These are phyloP conservation scores for Trichopus zeylanicus DNA, from an alignment of 116 monocot species.

Conservation along the genomic window DNA sequence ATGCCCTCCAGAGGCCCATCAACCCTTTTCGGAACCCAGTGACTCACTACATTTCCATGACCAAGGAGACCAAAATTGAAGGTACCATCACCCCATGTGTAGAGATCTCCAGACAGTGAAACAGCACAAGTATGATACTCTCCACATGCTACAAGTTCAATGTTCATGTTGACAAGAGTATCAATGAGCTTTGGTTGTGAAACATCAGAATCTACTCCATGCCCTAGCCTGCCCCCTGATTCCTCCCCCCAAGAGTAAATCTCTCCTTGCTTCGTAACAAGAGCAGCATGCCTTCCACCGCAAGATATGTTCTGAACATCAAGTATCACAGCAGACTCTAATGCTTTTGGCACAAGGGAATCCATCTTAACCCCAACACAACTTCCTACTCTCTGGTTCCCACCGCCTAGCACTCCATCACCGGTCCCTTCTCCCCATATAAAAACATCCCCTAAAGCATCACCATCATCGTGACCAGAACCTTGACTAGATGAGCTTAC, in stretches of 20 bases:
- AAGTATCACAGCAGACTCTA: slow-evolving; percentile 90
- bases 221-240: slow-evolving; percentile 93
- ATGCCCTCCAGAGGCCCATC: slow-evolving; percentile 81
- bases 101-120: slow-evolving; percentile 81
- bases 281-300: slow-evolving; percentile 75
- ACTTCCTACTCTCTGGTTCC: slow-evolving; percentile 47
- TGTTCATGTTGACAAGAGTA: slow-evolving; percentile 67
- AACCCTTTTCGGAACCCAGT: slow-evolving; percentile 90
- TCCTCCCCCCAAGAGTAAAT: slow-evolving; percentile 96
- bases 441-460: slow-evolving; percentile 95
- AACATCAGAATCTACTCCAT: slow-evolving; percentile 86
- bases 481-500: slow-evolving; percentile 99
- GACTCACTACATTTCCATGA: slow-evolving; percentile 72
- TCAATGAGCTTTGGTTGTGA: slow-evolving; percentile 91
- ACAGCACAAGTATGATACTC: slow-evolving; percentile 94
- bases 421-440: slow-evolving; percentile 97
- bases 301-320: slow-evolving; percentile 92
- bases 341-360: slow-evolving; percentile 80
- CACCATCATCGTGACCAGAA: slow-evolving; percentile 98
- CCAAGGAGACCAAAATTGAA: slow-evolving; percentile 79
- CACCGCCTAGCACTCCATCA: slow-evolving; percentile 85
- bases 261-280: slow-evolving; percentile 97
- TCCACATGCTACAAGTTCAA: slow-evolving; percentile 93
- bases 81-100: slow-evolving; percentile 93
- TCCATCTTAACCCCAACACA: slow-evolving; percentile 55